Percentiles rank a stretch among this genome's conserved stretches.
These are phyloP conservation scores for Geranium incanum DNA, from an alignment of 441 rosid genomes.

Conservation along the genomic window DNA sequence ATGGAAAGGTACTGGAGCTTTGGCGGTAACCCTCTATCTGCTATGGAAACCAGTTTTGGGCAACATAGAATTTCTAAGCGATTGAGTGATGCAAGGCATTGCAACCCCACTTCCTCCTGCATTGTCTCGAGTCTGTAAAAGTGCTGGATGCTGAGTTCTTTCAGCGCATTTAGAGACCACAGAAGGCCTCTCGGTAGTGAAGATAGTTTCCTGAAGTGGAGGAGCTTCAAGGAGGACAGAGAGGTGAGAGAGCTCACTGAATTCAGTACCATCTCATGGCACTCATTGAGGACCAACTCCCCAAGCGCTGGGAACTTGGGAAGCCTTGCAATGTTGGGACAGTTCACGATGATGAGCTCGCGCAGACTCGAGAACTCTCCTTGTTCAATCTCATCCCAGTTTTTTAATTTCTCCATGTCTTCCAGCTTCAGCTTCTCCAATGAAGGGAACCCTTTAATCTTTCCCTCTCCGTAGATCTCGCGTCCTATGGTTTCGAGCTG, in stretches of 20 bases:
- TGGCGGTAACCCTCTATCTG: not conserved
- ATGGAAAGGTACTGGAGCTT: conserved; percentile 7
- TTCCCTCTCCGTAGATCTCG: conserved; percentile 8
- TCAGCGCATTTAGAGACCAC: not conserved
- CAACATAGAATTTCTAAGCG: conserved; percentile 2
- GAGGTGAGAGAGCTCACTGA: conserved; percentile 1
- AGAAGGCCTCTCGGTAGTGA: conserved; percentile 1
- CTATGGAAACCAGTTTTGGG: not conserved
- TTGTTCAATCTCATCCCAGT: conserved; percentile 18
- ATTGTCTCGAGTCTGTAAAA: not conserved
- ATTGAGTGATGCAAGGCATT: not conserved
- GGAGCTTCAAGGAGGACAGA: not conserved
- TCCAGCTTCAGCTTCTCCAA: conserved; percentile 16
- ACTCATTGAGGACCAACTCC: conserved; percentile 11
- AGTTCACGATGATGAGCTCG: conserved; percentile 5
- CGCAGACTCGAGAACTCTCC: conserved; percentile 4
- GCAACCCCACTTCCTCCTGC: conserved; percentile 1
- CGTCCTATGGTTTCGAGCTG: not conserved
- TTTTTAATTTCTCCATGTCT: conserved; percentile 19
- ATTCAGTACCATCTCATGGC: conserved; percentile 1
- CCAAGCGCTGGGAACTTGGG: conserved; percentile 8
- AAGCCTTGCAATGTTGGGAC: not conserved
- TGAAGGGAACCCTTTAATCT: conserved; percentile 15
- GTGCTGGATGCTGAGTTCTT: conserved; percentile 2
- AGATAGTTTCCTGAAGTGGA: not conserved